Conservation (phyloP, 2,329 filamentous ascomycete species). For the Colletotrichum australisinense region DNA sequence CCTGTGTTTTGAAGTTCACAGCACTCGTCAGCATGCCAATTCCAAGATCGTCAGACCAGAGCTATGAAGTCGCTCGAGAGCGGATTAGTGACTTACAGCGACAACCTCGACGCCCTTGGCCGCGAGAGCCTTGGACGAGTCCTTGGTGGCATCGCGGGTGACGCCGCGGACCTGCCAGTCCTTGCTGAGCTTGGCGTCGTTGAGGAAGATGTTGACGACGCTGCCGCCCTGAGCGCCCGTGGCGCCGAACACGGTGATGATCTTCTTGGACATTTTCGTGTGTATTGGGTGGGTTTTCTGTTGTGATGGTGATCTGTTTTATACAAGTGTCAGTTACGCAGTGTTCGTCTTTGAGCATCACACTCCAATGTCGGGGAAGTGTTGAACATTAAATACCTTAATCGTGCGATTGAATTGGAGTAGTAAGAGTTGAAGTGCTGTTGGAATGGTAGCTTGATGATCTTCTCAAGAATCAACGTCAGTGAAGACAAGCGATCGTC, state of each 20-base stretch:
- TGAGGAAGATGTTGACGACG: constrained; percentile 56
- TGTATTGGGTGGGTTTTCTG: not conserved
- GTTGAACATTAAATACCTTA: not conserved
- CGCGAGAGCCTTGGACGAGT: constrained; percentile 56
- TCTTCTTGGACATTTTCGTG: constrained; percentile 45
- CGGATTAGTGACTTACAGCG: constrained; percentile 44
- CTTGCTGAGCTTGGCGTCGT: constrained; percentile 53
- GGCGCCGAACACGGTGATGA: constrained; percentile 68
- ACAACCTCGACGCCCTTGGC: constrained; percentile 62
- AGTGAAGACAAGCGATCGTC: not conserved
- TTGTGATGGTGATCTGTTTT: not conserved
- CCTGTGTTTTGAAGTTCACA: constrained; percentile 42
- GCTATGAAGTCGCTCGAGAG: not conserved
- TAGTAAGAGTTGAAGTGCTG: not conserved
- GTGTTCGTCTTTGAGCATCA: not conserved
- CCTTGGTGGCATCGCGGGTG: constrained; percentile 59
- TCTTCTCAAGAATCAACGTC: not conserved
- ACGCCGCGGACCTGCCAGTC: constrained; percentile 65
- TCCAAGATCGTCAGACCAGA: not conserved
- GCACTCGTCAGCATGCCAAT: not conserved
- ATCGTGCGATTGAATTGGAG: not conserved
- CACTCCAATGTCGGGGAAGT: not conserved
- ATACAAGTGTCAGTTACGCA: not conserved
- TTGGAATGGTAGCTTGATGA: not conserved
- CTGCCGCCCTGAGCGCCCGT: constrained; percentile 72